Conservation (phyloP, 2,329 filamentous ascomycete species). For the Colletotrichum noveboracense region DNA sequence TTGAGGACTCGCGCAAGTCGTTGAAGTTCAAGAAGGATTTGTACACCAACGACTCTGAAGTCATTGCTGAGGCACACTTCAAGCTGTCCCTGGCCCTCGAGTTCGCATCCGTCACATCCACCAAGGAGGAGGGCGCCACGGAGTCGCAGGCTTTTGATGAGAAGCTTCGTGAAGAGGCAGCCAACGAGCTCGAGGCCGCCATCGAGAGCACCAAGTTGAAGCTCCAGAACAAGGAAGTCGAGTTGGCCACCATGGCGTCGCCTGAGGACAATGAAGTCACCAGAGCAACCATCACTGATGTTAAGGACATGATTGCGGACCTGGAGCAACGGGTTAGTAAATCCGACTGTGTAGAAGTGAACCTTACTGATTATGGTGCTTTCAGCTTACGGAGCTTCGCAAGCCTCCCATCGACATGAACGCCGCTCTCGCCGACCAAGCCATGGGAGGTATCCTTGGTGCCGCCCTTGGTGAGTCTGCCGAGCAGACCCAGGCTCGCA, state of each 20-base stretch:
- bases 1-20: conserved; percentile 79
- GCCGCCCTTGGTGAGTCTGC: conserved; percentile 67
- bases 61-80: conserved; percentile 93
- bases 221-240: conserved; percentile 71
- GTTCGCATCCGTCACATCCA: conserved; percentile 80
- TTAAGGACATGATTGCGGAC: conserved; percentile 79
- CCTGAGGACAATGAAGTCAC: conserved; percentile 71
- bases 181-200: conserved; percentile 73
- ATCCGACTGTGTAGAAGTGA: neutral
- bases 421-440: conserved; percentile 56
- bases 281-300: conserved; percentile 69
- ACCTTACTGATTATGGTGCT: neutral
- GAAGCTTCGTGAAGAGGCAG: conserved; percentile 72
- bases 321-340: conserved; percentile 74
- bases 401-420: conserved; percentile 65
- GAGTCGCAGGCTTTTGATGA: conserved; percentile 67
- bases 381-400: conserved; percentile 70
- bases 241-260: conserved; percentile 65
- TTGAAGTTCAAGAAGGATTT: conserved; percentile 81
- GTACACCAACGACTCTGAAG: conserved; percentile 79
- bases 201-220: conserved; percentile 76
- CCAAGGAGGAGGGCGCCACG: conserved; percentile 55
- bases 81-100: conserved; percentile 95
- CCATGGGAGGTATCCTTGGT: conserved; percentile 65
- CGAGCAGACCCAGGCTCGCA: conserved; percentile 63